phyloP scores from a whole-genome alignment of 2,329 filamentous ascomycete species.

The Phaeosphaeria sp. region DNA sequence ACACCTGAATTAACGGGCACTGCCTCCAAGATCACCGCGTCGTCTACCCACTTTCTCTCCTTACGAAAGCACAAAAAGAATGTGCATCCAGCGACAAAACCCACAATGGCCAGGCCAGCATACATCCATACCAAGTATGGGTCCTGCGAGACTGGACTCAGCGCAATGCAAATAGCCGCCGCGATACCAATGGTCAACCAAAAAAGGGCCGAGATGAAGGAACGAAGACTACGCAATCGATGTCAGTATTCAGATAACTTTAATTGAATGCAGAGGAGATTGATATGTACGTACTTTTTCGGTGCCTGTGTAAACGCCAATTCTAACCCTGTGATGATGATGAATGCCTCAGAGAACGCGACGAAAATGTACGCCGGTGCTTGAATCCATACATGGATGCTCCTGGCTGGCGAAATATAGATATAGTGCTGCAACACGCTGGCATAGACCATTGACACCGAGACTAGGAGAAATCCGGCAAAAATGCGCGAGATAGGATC shows the following conservation, averaged over 20 bases:
- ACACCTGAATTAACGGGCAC: not conserved
- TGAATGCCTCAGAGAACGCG: conserved; percentile 51
- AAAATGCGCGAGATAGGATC: conserved; percentile 31
- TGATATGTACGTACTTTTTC: conserved; percentile 7
- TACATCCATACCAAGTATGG: conserved; percentile 32
- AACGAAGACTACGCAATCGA: conserved; percentile 5
- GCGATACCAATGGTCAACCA: conserved; percentile 37
- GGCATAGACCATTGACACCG: conserved; percentile 30
- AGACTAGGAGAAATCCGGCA: conserved; percentile 27
- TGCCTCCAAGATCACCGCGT: not conserved
- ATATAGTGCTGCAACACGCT: conserved; percentile 35
- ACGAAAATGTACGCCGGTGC: conserved; percentile 45
- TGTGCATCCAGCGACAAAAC: conserved; percentile 7
- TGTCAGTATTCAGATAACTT: not conserved
- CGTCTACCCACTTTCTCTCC: conserved; percentile 28
- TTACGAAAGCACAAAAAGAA: conserved; percentile 55
- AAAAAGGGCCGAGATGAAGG: conserved; percentile 40
- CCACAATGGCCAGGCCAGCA: conserved; percentile 9
- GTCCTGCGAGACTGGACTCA: conserved; percentile 33
- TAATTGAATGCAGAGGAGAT: not conserved
- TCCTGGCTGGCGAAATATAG: conserved; percentile 39
- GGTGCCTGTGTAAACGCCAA: conserved; percentile 51
- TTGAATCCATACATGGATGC: conserved; percentile 48
- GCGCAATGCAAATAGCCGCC: conserved; percentile 3
- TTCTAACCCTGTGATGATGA: conserved; percentile 48